Base-by-base conservation (phyloP, 2,329 filamentous ascomycete genomes). In the Epichloe gansuensis region DNA sequence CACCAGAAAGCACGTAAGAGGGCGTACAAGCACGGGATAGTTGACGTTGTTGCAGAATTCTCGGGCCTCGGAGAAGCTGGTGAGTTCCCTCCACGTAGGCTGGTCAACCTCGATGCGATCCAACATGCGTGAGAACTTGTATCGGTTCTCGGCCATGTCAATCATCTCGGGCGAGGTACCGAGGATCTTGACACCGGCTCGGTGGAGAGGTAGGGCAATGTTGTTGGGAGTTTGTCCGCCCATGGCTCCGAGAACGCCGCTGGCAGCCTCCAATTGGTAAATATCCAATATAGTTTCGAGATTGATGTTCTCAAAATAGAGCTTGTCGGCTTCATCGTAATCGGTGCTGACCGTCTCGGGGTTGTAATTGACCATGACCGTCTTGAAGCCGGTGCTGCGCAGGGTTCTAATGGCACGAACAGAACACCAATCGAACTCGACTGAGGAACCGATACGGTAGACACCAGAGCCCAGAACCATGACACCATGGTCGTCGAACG, bases 91-190 rank as follows among this genome's bases (percentile, higher is more conserved):
- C 93, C 93, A 98, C 7, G 88, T 88, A 5, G 93, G 93, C 72
- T 98, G 93, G 67, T 98, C 93, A 35, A 98, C 93, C 28, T 80
- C 85, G 60, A 97, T 95, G 60, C 87, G 81, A 70, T 98, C 93
- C 59, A 97, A 78, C 89, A 97, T 95, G 64, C 93, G 89, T 44
- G 90, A 95, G 76, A 97, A 97, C 76, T 97, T 97, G 79, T 94
- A 97, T 54, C 93, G 80, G 69, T 98, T 97, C 75, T 98, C 93
- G 1, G 93, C 93, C 38, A 81, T 89, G 68, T 98, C 93, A 64
- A 98, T 97, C 91, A 97, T 97, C 69, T 98, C 93, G 9, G 93
- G 93, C 0, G 91, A 96, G 2, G 93, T 98, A 60, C 93, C 93
- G 4, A 97, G 77, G 38, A 97, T 84, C 73, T 91, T 94, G 65